phyloP scores from a whole-genome alignment of 345 rosid genomes.

The Populus deltoides region DNA sequence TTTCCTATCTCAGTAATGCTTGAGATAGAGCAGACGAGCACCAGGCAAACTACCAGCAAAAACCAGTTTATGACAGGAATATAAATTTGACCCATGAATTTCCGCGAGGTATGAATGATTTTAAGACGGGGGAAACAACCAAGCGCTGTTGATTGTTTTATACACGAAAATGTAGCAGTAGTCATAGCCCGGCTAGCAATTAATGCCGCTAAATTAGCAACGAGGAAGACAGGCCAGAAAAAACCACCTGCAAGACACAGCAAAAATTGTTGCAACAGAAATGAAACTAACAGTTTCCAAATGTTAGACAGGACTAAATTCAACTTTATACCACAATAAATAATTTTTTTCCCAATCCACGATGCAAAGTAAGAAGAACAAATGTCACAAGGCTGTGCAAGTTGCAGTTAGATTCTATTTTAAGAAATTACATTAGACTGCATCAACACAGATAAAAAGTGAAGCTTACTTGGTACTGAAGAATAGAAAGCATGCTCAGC shows the following conservation, averaged over 20 bases:
- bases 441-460: slow-evolving; percentile 14
- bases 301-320: neutral
- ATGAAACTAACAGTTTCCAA: slow-evolving; percentile 1
- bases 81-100: slow-evolving; percentile 98
- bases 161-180: slow-evolving; percentile 98
- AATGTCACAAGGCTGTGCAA: neutral
- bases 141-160: slow-evolving; percentile 92
- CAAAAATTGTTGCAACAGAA: slow-evolving; percentile 3
- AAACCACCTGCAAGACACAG: slow-evolving; percentile 51
- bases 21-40: slow-evolving; percentile 73
- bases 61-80: slow-evolving; percentile 99
- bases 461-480: slow-evolving; percentile 82
- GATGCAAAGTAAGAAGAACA: neutral
- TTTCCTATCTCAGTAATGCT: slow-evolving; percentile 91
- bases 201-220: slow-evolving; percentile 89
- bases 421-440: neutral
- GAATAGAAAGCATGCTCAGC: slow-evolving; percentile 75
- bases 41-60: slow-evolving; percentile 78
- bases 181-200: slow-evolving; percentile 99
- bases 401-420: neutral
- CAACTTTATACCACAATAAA: neutral
- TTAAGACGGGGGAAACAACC: slow-evolving; percentile 99
- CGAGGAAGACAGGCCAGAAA: slow-evolving; percentile 82
- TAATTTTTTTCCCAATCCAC: neutral
- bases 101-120: slow-evolving; percentile 95